These are phyloP conservation scores for Luffa acutangula DNA, from an alignment of 306 rosid species.

Conservation along the genomic window DNA sequence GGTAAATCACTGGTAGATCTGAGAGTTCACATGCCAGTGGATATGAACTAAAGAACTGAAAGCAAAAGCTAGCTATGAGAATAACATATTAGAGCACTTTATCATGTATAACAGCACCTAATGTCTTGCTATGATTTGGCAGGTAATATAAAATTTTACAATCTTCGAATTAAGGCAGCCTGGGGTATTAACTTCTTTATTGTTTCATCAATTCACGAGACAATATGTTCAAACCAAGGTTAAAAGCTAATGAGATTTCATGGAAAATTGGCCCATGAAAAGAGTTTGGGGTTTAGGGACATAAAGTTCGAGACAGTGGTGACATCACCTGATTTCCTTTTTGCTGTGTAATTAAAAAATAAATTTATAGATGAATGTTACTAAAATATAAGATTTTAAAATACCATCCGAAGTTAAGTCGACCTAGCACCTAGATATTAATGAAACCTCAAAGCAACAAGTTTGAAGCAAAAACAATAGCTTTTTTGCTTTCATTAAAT, in stretches of 20 bases:
- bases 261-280: not conserved
- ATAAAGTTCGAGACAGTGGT: not conserved
- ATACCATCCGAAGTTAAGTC: not conserved
- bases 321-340: not conserved
- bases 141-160: not conserved
- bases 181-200: not conserved
- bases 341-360: not conserved
- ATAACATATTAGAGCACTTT: not conserved
- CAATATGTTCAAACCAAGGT: not conserved
- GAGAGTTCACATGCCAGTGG: conserved; percentile 33
- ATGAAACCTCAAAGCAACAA: not conserved
- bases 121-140: not conserved
- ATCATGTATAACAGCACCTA: not conserved
- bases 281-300: not conserved
- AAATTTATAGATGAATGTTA: not conserved
- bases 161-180: not conserved
- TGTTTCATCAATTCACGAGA: not conserved
- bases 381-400: not conserved
- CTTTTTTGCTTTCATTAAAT: not conserved
- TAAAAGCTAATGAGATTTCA: not conserved
- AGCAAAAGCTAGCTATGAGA: not conserved
- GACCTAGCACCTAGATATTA: not conserved
- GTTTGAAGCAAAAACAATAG: not conserved
- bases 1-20: conserved; percentile 19
- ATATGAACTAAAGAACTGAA: conserved; percentile 29